Conservation (phyloP, 139 green algal genomes). For the Choricystis sp. region DNA sequence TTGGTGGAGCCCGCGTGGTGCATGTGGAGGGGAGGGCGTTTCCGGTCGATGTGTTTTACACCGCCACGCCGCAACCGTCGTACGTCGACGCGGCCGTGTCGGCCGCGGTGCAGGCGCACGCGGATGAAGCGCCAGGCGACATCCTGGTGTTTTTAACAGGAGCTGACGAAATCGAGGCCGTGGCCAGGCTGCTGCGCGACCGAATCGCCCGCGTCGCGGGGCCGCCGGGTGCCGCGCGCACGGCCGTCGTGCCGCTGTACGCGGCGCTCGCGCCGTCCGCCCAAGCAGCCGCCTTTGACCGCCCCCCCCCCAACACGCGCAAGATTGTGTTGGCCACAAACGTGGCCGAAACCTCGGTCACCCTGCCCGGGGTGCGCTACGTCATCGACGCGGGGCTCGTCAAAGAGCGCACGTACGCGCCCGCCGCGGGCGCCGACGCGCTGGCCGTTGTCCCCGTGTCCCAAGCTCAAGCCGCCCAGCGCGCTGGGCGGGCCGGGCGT, state of each 20-base stretch:
- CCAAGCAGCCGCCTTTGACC: conserved; percentile 63
- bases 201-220: conserved; percentile 10
- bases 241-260: conserved; percentile 57
- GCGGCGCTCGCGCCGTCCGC: conserved; percentile 61
- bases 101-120: conserved; percentile 56
- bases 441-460: conserved; percentile 42
- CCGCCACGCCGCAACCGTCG: conserved; percentile 50
- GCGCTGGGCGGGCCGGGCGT: conserved; percentile 62
- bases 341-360: conserved; percentile 88
- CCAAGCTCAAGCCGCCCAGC: conserved; percentile 69
- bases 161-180: conserved; percentile 72
- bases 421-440: conserved; percentile 42
- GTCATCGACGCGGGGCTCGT: conserved; percentile 69
- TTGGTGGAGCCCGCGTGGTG: conserved; percentile 31
- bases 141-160: conserved; percentile 85
- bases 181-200: conserved; percentile 43
- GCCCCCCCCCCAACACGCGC: conserved; percentile 29
- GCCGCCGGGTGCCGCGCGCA: conserved; percentile 2
- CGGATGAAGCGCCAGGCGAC: conserved; percentile 51
- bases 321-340: conserved; percentile 85
- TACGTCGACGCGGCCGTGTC: conserved; percentile 76
- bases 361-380: conserved; percentile 66
- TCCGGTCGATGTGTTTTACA: conserved; percentile 65
- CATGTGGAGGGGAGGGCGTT: conserved; percentile 58
- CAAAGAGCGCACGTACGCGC: conserved; percentile 65